phyloP scores from a whole-genome alignment of 495 filamentous ascomycete species.

The Tuber magnatum region DNA sequence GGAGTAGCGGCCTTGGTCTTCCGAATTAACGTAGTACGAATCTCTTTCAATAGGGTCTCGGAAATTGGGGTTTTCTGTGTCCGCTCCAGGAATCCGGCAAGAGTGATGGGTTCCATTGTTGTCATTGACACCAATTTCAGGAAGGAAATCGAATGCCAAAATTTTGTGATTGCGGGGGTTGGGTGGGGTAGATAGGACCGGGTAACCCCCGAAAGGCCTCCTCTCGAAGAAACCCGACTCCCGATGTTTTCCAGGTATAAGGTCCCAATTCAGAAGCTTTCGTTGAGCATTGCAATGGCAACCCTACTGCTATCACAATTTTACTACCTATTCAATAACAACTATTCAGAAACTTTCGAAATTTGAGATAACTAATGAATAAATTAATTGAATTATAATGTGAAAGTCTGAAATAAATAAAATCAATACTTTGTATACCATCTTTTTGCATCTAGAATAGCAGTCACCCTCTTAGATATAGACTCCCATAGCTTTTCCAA shows the following conservation, averaged over 20 bases:
- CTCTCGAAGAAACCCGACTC: neutral
- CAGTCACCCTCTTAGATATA: no score
- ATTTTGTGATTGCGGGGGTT: neutral
- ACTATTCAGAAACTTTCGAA: no score
- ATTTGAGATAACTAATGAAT: no score
- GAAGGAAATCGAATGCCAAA: neutral
- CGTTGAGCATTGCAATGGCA: no score
- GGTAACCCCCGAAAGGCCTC: neutral
- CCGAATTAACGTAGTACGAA: constrained; percentile 17
- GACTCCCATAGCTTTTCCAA: no score
- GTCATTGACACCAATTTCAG: neutral
- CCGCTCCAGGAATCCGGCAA: constrained; percentile 4
- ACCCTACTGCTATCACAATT: no score
- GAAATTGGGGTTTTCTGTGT: neutral
- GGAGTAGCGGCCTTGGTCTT: neutral
- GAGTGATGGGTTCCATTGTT: neutral
- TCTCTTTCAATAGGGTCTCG: constrained; percentile 7
- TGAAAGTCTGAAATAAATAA: no score
- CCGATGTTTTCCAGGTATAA: neutral
- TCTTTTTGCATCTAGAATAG: no score
- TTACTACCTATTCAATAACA: no score
- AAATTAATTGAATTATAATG: no score
- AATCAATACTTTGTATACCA: no score
- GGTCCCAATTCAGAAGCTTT: no score
- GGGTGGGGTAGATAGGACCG: neutral